Conservation (phyloP, 176 grass and related monocot species). For the Puccinellia tenuiflora region DNA sequence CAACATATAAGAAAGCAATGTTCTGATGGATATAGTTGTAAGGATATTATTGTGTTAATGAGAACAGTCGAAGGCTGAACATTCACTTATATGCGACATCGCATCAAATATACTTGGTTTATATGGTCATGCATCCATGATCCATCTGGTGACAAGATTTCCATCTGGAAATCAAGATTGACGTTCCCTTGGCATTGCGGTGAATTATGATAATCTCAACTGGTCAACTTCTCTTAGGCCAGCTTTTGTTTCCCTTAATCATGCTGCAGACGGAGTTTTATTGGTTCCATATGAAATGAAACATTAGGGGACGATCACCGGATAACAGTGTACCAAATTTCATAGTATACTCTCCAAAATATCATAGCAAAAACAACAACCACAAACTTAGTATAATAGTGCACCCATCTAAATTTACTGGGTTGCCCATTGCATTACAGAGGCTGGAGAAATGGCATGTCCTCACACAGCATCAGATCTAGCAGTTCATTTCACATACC, state of each 20-base stretch:
- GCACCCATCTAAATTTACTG: neutral
- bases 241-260: neutral
- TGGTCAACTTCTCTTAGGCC: neutral
- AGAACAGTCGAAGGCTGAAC: neutral
- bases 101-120: conserved; percentile 11
- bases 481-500: conserved; percentile 39
- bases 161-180: no score
- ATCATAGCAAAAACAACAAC: neutral
- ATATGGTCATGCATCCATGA: conserved; percentile 1
- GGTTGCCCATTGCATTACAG: neutral
- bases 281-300: neutral
- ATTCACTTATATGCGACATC: neutral
- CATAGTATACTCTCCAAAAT: neutral
- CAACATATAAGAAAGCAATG: neutral
- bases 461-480: neutral
- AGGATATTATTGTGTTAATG: neutral
- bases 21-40: neutral
- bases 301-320: neutral
- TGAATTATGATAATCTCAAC: neutral
- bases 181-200: neutral
- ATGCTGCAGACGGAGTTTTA: neutral
- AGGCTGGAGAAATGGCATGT: neutral
- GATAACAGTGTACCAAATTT: neutral
- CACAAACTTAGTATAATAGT: neutral
- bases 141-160: neutral